A percentile compares a stretch with the other conserved stretches of the same genome.
These are phyloP conservation scores for Colletotrichum magnum DNA, from an alignment of 2,329 filamentous ascomycete genomes.

Conservation along the genomic window DNA sequence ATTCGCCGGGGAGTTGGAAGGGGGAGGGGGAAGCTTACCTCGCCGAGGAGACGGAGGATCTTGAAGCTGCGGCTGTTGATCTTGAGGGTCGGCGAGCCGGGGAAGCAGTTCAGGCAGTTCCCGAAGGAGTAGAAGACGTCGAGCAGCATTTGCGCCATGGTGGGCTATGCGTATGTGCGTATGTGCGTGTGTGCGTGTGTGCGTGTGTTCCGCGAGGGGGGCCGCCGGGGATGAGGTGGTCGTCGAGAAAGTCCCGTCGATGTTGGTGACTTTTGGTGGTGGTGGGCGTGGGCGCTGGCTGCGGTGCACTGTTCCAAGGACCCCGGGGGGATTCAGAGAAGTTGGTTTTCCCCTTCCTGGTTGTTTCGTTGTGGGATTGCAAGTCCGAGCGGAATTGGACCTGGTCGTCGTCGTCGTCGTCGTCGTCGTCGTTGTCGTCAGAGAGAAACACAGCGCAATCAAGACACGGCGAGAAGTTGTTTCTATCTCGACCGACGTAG, in stretches of 20 bases:
- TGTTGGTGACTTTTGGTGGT: neutral
- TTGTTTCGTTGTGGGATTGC: no score
- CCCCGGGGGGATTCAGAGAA: no score
- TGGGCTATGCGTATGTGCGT: slow-evolving; percentile 22
- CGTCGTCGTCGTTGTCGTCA: neutral
- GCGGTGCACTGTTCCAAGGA: neutral
- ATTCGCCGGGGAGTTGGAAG: neutral
- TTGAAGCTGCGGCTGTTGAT: slow-evolving; percentile 97
- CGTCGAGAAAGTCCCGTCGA: neutral
- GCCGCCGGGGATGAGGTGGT: neutral
- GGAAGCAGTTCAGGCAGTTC: slow-evolving; percentile 97
- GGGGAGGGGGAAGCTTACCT: slow-evolving; percentile 69
- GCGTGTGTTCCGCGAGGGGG: neutral
- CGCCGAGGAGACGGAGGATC: slow-evolving; percentile 91
- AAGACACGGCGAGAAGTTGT: no score
- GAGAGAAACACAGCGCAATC: neutral
- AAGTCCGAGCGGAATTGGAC: no score
- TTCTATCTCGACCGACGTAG: neutral
- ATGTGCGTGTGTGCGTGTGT: neutral
- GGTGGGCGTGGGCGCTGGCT: neutral
- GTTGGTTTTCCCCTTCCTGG: no score
- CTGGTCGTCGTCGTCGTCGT: neutral
- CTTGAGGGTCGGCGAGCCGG: slow-evolving; percentile 91
- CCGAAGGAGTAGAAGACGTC: slow-evolving; percentile 93
- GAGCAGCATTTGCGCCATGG: slow-evolving; percentile 86